Evolutionary conservation across 78 protist genomes (phyloP).

Genomic region (Polysphondylium violaceum): DNA sequence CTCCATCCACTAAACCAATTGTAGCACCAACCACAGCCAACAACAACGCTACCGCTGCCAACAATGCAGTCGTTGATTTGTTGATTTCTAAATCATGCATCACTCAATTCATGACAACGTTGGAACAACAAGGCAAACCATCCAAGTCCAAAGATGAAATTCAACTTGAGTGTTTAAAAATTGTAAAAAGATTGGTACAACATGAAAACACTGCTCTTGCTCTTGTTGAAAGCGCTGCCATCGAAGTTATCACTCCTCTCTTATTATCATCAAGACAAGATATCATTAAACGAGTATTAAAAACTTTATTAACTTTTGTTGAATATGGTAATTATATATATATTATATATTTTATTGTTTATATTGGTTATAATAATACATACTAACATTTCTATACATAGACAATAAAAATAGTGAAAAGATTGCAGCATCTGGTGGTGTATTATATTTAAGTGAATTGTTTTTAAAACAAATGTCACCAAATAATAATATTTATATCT

Average conservation of each 20-base stretch:
- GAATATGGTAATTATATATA: too few species aligned
- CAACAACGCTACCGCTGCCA: background rate
- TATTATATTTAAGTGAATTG: slow-evolving; percentile 21
- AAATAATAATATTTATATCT: slow-evolving; percentile 12
- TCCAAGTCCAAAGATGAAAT: slow-evolving; percentile 35
- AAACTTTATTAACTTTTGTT: slow-evolving; percentile 26
- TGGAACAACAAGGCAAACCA: background rate
- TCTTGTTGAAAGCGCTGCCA: slow-evolving; percentile 8
- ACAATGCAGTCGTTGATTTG: background rate
- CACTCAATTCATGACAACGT: slow-evolving; percentile 23
- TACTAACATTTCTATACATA: too few species aligned
- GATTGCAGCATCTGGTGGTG: slow-evolving; percentile 37
- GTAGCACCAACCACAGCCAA: background rate
- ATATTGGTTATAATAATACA: too few species aligned
- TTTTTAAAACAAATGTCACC: slow-evolving; percentile 39
- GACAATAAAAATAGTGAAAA: slow-evolving; percentile 52
- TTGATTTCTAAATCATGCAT: slow-evolving; percentile 21
- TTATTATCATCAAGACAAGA: slow-evolving; percentile 17
- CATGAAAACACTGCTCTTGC: slow-evolving; percentile 8
- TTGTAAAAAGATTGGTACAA: slow-evolving; percentile 25
- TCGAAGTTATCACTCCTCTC: slow-evolving; percentile 44
- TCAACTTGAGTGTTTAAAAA: slow-evolving; percentile 38
- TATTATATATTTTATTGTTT: too few species aligned
- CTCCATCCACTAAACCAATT: background rate
- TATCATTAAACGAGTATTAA: slow-evolving; percentile 35